Base-by-base conservation (phyloP, 139 green algal genomes). In the Zygnema circumcarinatum region DNA sequence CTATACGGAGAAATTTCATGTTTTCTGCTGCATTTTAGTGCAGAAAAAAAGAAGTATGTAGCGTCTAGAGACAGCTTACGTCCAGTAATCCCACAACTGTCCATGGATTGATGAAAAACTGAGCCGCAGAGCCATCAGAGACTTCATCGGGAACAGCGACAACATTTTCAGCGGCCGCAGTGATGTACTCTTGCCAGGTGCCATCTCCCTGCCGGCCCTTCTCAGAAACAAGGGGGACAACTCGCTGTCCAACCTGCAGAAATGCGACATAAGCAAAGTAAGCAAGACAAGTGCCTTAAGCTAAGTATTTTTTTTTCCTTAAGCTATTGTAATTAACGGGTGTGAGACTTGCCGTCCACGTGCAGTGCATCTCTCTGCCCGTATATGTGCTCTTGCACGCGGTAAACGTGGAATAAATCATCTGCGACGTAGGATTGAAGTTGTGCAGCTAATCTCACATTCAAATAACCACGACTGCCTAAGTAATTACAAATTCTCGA, bases 71-170 rank as follows among this genome's bases (percentile, higher is more conserved):
- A 62, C 7, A 62, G 16, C 78, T 76, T 32, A 74, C 54, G 20
- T 87, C 35, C 11, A 87, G 25, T 21, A 88, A 11, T 73, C 82
- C 82, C 39, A 74, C 21, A 25, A 81, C 67, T 32, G 82, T 88
- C 82, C 82, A 88, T 25, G 82, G 82, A 74, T 88, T 88, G 79
- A 81, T 38, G 35, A 88, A 67, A 74, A 88, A 88, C 67, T 88
- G 82, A 41, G 82, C 82, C 20, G 82, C 82, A 35, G 1, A 31
- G 31, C 68, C 82, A 22, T 88, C 82, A 2, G 82, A 72, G 33
- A 88, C 38, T 21, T 31, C n/a, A 32, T 88, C 82, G 2, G 82
- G 82, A 32, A 88, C 35, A 31, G 1, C 1, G 1, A 82, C 29
- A 74, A 81, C 22, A 42, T 88, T 53, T 47, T 39, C 22, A 3